These are phyloP conservation scores for Lachnellula arida DNA, from an alignment of 2,329 filamentous ascomycete species.

Conservation along the genomic window DNA sequence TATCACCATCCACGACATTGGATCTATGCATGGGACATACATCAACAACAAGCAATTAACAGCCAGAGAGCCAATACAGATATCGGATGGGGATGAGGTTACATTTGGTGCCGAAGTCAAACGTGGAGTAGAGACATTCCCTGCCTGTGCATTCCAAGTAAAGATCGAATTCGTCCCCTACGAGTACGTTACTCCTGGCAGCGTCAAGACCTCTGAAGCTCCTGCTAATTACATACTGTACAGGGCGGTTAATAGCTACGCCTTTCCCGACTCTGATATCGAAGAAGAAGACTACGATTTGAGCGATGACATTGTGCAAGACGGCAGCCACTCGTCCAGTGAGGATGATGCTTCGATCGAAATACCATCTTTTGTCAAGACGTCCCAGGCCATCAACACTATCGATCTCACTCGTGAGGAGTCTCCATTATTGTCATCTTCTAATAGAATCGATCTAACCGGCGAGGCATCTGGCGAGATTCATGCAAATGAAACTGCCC, in stretches of 20 bases:
- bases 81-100: slow-evolving; percentile 37
- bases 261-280: slow-evolving; percentile 26
- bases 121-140: slow-evolving; percentile 39
- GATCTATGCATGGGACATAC: slow-evolving; percentile 59
- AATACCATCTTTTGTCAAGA: slow-evolving; percentile 14
- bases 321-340: slow-evolving; percentile 20
- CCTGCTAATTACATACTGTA: slow-evolving; percentile 3
- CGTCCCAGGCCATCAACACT: slow-evolving; percentile 15
- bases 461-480: slow-evolving; percentile 4
- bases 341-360: slow-evolving; percentile 25
- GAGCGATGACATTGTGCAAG: slow-evolving; percentile 23
- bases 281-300: slow-evolving; percentile 28
- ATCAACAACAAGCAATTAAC: slow-evolving; percentile 44
- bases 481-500: slow-evolving; percentile 7
- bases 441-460: slow-evolving; percentile 16
- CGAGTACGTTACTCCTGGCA: slow-evolving; percentile 21
- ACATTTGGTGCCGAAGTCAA: slow-evolving; percentile 46
- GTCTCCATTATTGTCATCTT: slow-evolving; percentile 10
- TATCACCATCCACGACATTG: slow-evolving; percentile 48
- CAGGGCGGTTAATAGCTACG: slow-evolving; percentile 20
- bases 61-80: slow-evolving; percentile 23
- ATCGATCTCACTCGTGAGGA: slow-evolving; percentile 32
- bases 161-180: slow-evolving; percentile 22
- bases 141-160: slow-evolving; percentile 28
- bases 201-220: neutral